Evolutionary conservation across 2,329 filamentous ascomycete genomes (phyloP).

Genomic region (Paraphoma sp.): DNA sequence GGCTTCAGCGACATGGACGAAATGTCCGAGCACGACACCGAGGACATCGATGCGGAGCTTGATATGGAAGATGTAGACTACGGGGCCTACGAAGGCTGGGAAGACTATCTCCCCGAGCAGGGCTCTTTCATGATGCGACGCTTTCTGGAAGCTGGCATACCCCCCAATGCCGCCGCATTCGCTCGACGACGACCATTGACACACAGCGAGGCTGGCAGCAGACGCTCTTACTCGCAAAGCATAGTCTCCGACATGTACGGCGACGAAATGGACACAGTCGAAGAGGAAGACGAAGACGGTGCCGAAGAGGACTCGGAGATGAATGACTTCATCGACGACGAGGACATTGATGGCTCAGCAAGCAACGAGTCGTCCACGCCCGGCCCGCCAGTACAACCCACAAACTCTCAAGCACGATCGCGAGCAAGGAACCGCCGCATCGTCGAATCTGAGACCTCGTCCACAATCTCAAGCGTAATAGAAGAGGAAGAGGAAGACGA

Average conservation of each 20-base stretch:
- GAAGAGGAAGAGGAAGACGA: conserved; percentile 48
- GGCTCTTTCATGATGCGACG: conserved; percentile 43
- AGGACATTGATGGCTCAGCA: conserved; percentile 31
- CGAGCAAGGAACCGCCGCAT: conserved; percentile 42
- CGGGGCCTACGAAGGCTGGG: conserved; percentile 42
- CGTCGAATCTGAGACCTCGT: conserved; percentile 49
- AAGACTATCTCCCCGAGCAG: conserved; percentile 38
- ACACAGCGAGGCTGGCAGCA: conserved; percentile 51
- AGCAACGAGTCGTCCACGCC: conserved; percentile 38
- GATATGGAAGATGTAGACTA: conserved; percentile 49
- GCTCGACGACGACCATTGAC: conserved; percentile 43
- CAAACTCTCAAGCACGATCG: conserved; percentile 23
- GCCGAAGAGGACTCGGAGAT: conserved; percentile 50
- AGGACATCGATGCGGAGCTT: conserved; percentile 51
- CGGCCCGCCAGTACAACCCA: conserved; percentile 38
- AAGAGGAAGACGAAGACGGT: conserved; percentile 52
- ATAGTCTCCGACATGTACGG: conserved; percentile 48
- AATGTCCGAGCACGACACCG: conserved; percentile 47
- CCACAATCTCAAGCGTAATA: conserved; percentile 41
- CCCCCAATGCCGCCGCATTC: conserved; percentile 24
- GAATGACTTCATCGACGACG: conserved; percentile 52
- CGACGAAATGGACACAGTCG: conserved; percentile 52
- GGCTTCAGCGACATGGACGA: conserved; percentile 56
- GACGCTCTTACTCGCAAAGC: conserved; percentile 49
- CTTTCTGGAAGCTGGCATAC: conserved; percentile 38